These are phyloP conservation scores for Calonectria leucothoes DNA, from an alignment of 2,329 filamentous ascomycete genomes.

Conservation along the genomic window DNA sequence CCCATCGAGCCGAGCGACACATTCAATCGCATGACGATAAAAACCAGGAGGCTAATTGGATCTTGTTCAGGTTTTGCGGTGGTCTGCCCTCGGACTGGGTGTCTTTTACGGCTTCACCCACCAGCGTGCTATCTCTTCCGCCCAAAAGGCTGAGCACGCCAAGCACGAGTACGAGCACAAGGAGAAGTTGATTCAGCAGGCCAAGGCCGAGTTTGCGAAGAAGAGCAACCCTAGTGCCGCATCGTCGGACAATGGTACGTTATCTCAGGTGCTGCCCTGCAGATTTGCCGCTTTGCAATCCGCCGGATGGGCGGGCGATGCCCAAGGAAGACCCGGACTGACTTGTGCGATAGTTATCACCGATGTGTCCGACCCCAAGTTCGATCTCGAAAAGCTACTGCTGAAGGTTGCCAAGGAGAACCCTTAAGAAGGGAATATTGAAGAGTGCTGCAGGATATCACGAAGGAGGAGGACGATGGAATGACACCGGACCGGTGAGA, in stretches of 20 bases:
- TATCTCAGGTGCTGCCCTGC: background rate
- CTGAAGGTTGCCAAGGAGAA: constrained; percentile 69
- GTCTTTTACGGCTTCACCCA: constrained; percentile 97
- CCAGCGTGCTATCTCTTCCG: constrained; percentile 82
- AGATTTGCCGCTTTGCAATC: background rate
- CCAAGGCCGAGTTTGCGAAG: constrained; percentile 90
- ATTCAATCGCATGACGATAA: constrained; percentile 25
- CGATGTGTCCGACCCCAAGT: constrained; percentile 87
- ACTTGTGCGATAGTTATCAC: constrained; percentile 45
- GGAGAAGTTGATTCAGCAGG: constrained; percentile 89
- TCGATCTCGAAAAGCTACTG: constrained; percentile 91
- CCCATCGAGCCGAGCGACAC: constrained; percentile 26
- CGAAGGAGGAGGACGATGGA: constrained; percentile 41
- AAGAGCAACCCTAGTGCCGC: constrained; percentile 67
- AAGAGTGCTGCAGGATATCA: constrained; percentile 35
- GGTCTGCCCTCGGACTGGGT: constrained; percentile 91
- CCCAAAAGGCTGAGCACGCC: constrained; percentile 76
- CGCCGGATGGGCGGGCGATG: background rate
- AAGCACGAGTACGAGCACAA: constrained; percentile 92
- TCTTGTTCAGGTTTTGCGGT: constrained; percentile 85
- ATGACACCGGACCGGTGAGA: constrained; percentile 37
- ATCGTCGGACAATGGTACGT: constrained; percentile 48
- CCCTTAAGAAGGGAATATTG: constrained; percentile 51
- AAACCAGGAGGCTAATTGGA: constrained; percentile 43
- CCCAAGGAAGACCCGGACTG: constrained; percentile 29